These are phyloP conservation scores for Suillus decipiens DNA, from an alignment of 768 basidiomycete genomes.

Conservation along the genomic window DNA sequence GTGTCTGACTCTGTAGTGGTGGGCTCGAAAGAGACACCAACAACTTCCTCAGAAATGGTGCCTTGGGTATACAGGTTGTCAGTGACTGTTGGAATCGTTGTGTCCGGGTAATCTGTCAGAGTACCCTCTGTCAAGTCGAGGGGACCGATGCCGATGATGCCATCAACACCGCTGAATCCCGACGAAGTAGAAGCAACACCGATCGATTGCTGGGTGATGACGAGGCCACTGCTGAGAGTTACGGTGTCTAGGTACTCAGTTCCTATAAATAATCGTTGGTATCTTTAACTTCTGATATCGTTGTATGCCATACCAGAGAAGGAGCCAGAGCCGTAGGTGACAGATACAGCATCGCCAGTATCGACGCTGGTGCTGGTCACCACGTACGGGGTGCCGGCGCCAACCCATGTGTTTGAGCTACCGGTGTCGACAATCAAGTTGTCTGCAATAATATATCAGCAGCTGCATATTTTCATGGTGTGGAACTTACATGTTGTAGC, in stretches of 20 bases:
- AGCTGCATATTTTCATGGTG: conserved; percentile 32
- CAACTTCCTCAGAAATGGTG: conserved; percentile 35
- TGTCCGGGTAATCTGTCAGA: not conserved
- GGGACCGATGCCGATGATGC: not conserved
- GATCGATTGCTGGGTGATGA: not conserved
- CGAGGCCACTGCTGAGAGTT: not conserved
- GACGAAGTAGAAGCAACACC: not conserved
- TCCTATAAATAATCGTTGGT: not conserved
- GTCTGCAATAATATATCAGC: not conserved
- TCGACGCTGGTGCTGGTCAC: not conserved
- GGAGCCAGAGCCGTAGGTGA: not conserved
- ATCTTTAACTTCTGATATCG: not conserved
- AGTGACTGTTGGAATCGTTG: conserved; percentile 50
- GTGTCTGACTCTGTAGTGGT: conserved; percentile 26
- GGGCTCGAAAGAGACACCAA: conserved; percentile 52
- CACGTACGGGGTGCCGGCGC: not conserved
- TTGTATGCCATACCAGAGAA: not conserved
- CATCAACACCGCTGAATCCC: not conserved
- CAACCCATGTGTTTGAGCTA: not conserved
- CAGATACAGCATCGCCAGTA: not conserved
- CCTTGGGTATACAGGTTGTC: conserved; percentile 48
- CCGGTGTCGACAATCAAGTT: not conserved
- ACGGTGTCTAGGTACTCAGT: not conserved
- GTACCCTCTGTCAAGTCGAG: conserved; percentile 21
- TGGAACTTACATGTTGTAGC: conserved; percentile 51